phyloP scores from a whole-genome alignment of 805 yeast species.

The Cyberlindnera mrakii region DNA sequence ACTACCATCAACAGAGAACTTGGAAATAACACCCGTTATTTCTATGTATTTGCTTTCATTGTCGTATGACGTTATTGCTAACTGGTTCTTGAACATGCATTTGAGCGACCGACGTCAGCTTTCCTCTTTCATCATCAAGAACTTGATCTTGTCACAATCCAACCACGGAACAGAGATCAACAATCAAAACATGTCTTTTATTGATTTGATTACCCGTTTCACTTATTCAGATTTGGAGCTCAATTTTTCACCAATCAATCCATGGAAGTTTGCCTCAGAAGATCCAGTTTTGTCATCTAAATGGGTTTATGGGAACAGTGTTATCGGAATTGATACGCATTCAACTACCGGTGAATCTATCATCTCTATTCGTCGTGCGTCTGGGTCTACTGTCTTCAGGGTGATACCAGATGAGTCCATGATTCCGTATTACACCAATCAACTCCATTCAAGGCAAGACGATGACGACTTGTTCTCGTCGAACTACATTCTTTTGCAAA shows the following conservation, averaged over 20 bases:
- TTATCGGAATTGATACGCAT: slow-evolving; percentile 53
- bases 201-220: slow-evolving; percentile 65
- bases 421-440: slow-evolving; percentile 26
- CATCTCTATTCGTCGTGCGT: slow-evolving; percentile 55
- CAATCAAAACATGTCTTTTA: slow-evolving; percentile 52
- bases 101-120: slow-evolving; percentile 51
- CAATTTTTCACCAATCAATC: slow-evolving; percentile 29
- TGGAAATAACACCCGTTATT: slow-evolving; percentile 42
- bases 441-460: slow-evolving; percentile 16
- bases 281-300: slow-evolving; percentile 27
- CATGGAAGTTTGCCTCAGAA: slow-evolving; percentile 22
- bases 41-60: slow-evolving; percentile 56
- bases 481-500: slow-evolving; percentile 45
- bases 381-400: slow-evolving; percentile 49
- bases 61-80: slow-evolving; percentile 62
- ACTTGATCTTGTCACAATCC: slow-evolving; percentile 39
- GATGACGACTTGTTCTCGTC: slow-evolving; percentile 31
- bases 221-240: slow-evolving; percentile 59
- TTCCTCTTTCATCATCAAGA: slow-evolving; percentile 57
- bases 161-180: slow-evolving; percentile 25
- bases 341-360: slow-evolving; percentile 43
- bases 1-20: slow-evolving; percentile 45
- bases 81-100: slow-evolving; percentile 66
- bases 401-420: slow-evolving; percentile 35
- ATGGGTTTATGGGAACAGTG: slow-evolving; percentile 59